Conservation (phyloP, 2,329 filamentous ascomycete genomes). For the Hypomyces perniciosus region DNA sequence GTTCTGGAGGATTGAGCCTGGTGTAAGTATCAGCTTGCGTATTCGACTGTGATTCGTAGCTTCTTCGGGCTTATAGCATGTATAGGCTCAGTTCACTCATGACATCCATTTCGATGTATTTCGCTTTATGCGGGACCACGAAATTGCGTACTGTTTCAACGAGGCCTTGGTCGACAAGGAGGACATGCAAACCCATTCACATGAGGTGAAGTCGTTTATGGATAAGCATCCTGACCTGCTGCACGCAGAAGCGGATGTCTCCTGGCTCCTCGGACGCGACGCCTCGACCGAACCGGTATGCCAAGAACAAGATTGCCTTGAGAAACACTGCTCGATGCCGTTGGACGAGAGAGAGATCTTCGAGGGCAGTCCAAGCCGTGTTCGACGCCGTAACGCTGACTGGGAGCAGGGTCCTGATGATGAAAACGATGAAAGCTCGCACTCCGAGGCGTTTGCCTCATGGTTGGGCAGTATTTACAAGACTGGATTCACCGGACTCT, state of each 20-base stretch:
- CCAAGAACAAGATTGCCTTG: neutral
- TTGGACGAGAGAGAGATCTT: constrained; percentile 11
- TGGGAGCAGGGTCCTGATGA: constrained; percentile 11
- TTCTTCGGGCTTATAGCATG: neutral
- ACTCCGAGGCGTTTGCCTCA: constrained; percentile 25
- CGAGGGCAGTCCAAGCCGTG: constrained; percentile 17
- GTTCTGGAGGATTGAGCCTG: constrained; percentile 57
- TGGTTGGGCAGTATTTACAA: constrained; percentile 39
- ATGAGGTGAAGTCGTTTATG: constrained; percentile 40
- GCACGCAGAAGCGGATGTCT: constrained; percentile 42
- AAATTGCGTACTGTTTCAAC: constrained; percentile 69
- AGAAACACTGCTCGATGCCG: neutral
- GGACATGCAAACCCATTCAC: constrained; percentile 38
- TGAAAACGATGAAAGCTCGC: constrained; percentile 16
- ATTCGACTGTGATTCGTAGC: neutral
- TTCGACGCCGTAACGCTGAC: constrained; percentile 6
- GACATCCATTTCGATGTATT: constrained; percentile 79
- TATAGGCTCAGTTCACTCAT: constrained; percentile 47
- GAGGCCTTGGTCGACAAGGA: constrained; percentile 42
- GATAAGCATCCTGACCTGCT: constrained; percentile 37
- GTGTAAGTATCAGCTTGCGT: constrained; percentile 36
- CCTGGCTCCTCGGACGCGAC: constrained; percentile 37
- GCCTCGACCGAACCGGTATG: neutral
- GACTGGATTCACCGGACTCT: constrained; percentile 44
- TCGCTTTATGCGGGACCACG: constrained; percentile 75